These are phyloP conservation scores for Heritiera littoralis DNA, from an alignment of 345 rosid genomes.

Conservation along the genomic window DNA sequence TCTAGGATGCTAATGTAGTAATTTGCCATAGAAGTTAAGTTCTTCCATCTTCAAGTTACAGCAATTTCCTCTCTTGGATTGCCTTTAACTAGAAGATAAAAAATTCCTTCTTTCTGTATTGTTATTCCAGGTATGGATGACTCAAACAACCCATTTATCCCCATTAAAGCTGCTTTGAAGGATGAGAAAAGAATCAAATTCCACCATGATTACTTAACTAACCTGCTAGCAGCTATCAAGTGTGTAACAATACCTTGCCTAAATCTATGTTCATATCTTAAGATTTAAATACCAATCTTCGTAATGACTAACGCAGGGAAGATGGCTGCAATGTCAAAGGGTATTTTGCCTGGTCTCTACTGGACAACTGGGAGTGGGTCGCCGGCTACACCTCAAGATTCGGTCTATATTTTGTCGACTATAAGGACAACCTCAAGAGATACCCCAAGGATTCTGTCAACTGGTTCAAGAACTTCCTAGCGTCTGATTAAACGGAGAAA, in stretches of 20 bases:
- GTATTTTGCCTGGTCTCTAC: conserved; percentile 83
- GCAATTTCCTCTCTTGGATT: neutral
- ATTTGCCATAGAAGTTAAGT: neutral
- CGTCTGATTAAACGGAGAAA: conserved; percentile 34
- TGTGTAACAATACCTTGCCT: conserved; percentile 23
- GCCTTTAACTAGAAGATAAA: neutral
- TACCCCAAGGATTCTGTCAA: conserved; percentile 82
- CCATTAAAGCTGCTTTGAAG: conserved; percentile 61
- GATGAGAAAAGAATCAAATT: conserved; percentile 81
- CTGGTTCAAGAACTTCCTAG: conserved; percentile 91
- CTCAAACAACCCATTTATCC: conserved; percentile 45
- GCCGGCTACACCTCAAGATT: conserved; percentile 88
- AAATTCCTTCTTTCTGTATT: neutral
- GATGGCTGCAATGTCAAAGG: conserved; percentile 98
- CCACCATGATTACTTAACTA: conserved; percentile 80
- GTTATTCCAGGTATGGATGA: conserved; percentile 90
- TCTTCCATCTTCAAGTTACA: neutral
- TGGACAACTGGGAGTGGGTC: conserved; percentile 98
- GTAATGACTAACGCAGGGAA: conserved; percentile 50
- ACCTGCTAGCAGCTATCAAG: conserved; percentile 75
- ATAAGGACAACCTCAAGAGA: conserved; percentile 75
- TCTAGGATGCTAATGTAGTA: neutral
- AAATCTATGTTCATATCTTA: neutral
- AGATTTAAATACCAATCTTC: neutral
- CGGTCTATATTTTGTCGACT: conserved; percentile 91